Conservation (phyloP, 305 asterid genomes). For the Solanum hybrid region DNA sequence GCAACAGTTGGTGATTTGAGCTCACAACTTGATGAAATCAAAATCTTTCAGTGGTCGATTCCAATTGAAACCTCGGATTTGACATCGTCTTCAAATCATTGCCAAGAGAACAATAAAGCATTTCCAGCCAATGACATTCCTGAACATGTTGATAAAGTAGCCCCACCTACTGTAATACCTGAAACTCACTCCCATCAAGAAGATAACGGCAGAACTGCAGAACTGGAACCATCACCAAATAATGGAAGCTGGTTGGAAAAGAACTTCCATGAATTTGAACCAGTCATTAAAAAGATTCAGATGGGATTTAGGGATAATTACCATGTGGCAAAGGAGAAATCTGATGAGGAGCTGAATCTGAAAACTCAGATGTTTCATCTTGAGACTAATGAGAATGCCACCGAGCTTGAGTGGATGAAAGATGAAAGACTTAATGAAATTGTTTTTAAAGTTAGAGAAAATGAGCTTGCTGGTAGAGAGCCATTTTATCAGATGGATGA, state of each 20-base stretch:
- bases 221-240: slow-evolving; percentile 21
- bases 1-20: slow-evolving; percentile 17
- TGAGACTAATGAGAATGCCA: slow-evolving; percentile 32
- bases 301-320: slow-evolving; percentile 71
- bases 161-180: slow-evolving; percentile 16
- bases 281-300: slow-evolving; percentile 56
- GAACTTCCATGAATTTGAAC: slow-evolving; percentile 79
- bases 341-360: slow-evolving; percentile 34
- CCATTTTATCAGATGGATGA: slow-evolving; percentile 76
- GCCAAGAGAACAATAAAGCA: slow-evolving; percentile 15
- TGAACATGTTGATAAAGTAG: slow-evolving; percentile 21
- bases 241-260: slow-evolving; percentile 72
- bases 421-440: slow-evolving; percentile 77
- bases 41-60: slow-evolving; percentile 6
- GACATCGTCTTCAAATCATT: slow-evolving; percentile 13
- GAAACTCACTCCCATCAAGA: slow-evolving; percentile 20
- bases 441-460: slow-evolving; percentile 88
- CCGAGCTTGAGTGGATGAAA: slow-evolving; percentile 92
- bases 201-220: slow-evolving; percentile 21
- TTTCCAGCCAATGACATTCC: slow-evolving; percentile 16
- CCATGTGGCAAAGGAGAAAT: slow-evolving; percentile 57
- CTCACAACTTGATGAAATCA: slow-evolving; percentile 10
- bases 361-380: slow-evolving; percentile 34
- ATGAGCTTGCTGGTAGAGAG: slow-evolving; percentile 88
- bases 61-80: slow-evolving; percentile 16